Percentiles rank a stretch among this genome's conserved stretches.
These are phyloP conservation scores for Neoarthrinium moseri DNA, from an alignment of 2,329 filamentous ascomycete species.

Conservation along the genomic window DNA sequence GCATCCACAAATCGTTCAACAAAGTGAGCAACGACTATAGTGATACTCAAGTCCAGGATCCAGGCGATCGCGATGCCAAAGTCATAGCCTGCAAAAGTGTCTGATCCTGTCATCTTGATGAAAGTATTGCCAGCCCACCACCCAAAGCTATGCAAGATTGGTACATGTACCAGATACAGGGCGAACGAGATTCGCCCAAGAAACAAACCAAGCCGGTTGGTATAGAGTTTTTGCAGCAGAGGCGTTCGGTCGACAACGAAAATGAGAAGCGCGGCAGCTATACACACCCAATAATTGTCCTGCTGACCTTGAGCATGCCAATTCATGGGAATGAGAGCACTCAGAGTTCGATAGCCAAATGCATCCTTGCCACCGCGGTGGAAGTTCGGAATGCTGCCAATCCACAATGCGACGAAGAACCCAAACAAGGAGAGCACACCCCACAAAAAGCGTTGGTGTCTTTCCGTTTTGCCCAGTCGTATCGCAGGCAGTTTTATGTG, in stretches of 20 bases:
- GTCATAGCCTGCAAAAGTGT: constrained; percentile 14
- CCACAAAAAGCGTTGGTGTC: too few relatives aligned
- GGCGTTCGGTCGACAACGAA: constrained; percentile 18
- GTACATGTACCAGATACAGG: constrained; percentile 26
- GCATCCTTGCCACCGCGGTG: constrained; percentile 15
- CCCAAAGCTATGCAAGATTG: constrained; percentile 22
- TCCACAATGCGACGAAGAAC: constrained; percentile 15
- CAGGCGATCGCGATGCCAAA: constrained; percentile 11
- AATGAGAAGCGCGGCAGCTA: constrained; percentile 24
- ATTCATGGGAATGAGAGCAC: constrained; percentile 16
- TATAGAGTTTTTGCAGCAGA: constrained; percentile 26
- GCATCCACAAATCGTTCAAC: constrained; percentile 21
- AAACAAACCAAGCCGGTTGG: constrained; percentile 22
- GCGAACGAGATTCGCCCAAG: constrained; percentile 26
- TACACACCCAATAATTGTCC: constrained; percentile 26
- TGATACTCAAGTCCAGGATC: constrained; percentile 14
- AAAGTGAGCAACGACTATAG: constrained; percentile 19
- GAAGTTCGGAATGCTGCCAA: constrained; percentile 23
- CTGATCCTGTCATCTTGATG: constrained; percentile 11
- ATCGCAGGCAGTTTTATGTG: too few relatives aligned
- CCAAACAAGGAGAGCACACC: constrained; percentile 7
- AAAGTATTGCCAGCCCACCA: constrained; percentile 14
- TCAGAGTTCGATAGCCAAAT: constrained; percentile 19
- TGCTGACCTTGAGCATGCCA: constrained; percentile 11
- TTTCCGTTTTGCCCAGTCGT: too few relatives aligned